Evolutionary conservation across 176 grass and related monocot genomes (phyloP), one percentile per base, ranked within the genome.

Genomic region (Ensete ventricosum): DNA sequence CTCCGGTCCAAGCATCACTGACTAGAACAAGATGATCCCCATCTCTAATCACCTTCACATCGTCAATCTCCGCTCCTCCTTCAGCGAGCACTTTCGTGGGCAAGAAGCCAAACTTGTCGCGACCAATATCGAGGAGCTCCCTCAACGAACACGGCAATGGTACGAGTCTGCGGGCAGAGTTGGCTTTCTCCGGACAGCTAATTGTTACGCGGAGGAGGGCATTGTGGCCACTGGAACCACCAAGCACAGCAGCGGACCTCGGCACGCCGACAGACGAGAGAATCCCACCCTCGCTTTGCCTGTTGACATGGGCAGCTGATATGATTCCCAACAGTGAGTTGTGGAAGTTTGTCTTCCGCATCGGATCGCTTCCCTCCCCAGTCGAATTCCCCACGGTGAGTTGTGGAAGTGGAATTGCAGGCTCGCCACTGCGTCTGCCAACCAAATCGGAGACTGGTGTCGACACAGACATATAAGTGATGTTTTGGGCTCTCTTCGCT

Each of bases 281-380:
- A 17, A 76, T 60, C 72, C 68, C 52, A 25, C 50, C 27, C 1
- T 58, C 29, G 17, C 81, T 78, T 60, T 54, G 8, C 62, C 62
- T 79, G 21, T 73, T 73, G 3, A 55, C 29, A 51, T 80, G 57
- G 54, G 87, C 80, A 6, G 83, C 90, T 26, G 89, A 89, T 70
- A 92, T 79, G 43, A 86, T 57, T 11, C 89, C 87, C 43, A 96
- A 90, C 20, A 96, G 71, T 34, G 93, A 92, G 74, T 92, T 92
- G 19, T 92, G 84, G 14, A 96, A 96, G 59, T 79, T 88, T 25
- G 78, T 69, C 71, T 24, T 64, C 22, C 73, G 43, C 13, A 5
- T 63, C 1, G 9, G 14, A 19, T 53, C 11, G 12, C 13, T 53
- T 34, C 2, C 48, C 14, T 75, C 34, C 34, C 34, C 4, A 43